Percentiles rank a stretch among this genome's conserved stretches.
Evolutionary conservation across 768 basidiomycete genomes (phyloP).

Genomic region (Amanita pallidorosea): DNA sequence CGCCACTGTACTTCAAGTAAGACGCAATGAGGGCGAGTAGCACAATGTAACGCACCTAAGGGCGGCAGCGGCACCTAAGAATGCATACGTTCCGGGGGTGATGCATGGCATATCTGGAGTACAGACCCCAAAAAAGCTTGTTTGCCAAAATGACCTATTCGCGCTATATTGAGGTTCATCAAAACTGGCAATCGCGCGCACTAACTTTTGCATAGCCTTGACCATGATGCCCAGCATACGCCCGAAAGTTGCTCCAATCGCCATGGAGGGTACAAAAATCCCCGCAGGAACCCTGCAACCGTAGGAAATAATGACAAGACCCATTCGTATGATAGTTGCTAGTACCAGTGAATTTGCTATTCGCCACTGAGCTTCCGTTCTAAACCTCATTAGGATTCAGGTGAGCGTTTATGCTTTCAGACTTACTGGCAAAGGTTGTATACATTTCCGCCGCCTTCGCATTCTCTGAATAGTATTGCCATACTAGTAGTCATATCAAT

Average conservation of each 20-base stretch:
- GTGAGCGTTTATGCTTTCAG: not conserved
- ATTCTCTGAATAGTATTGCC: conserved; percentile 91
- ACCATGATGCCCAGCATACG: conserved; percentile 96
- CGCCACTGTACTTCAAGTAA: conserved; percentile 45
- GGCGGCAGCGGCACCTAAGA: conserved; percentile 93
- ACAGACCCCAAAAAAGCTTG: conserved; percentile 85
- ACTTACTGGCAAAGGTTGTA: conserved; percentile 87
- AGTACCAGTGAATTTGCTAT: conserved; percentile 89
- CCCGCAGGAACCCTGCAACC: conserved; percentile 96
- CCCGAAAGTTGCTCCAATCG: conserved; percentile 93
- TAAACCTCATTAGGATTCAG: conserved; percentile 17
- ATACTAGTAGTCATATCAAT: conserved; percentile 98
- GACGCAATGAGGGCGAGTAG: not conserved
- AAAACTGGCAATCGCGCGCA: not conserved
- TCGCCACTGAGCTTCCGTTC: conserved; percentile 85
- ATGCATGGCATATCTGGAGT: conserved; percentile 92
- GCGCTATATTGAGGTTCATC: not conserved
- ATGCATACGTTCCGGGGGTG: conserved; percentile 96
- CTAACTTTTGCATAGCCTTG: conserved; percentile 80
- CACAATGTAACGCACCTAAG: conserved; percentile 46
- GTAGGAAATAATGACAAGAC: conserved; percentile 84
- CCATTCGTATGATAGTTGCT: conserved; percentile 82
- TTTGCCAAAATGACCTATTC: conserved; percentile 67
- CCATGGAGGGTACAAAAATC: conserved; percentile 99
- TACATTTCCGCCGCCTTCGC: conserved; percentile 87